A percentile compares a stretch with the other conserved stretches of the same genome.
Conservation (phyloP, 139 green algal genomes). For the Spirogloea muscicola region DNA sequence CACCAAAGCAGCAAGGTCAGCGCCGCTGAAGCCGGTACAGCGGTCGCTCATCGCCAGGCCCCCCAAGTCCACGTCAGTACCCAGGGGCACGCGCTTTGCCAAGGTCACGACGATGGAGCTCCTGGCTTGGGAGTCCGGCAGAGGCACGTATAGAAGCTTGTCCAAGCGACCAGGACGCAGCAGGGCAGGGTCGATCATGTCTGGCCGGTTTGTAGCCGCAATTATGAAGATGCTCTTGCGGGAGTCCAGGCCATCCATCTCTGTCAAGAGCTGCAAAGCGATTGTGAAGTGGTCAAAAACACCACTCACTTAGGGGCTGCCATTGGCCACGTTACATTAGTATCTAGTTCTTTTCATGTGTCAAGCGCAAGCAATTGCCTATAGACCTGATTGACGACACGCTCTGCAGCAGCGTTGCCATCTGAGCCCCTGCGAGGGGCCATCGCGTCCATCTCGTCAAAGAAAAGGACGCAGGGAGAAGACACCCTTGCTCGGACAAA, state of each 20-base stretch:
- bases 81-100: constrained; percentile 64
- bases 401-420: constrained; percentile 56
- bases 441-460: constrained; percentile 95
- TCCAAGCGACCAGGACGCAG: constrained; percentile 81
- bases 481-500: constrained; percentile 86
- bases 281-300: too few species aligned
- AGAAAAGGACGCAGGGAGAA: constrained; percentile 96
- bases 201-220: constrained; percentile 87
- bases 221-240: constrained; percentile 55
- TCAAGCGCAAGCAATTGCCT: too few species aligned
- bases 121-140: constrained; percentile 73
- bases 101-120: constrained; percentile 70
- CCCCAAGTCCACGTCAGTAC: constrained; percentile 62
- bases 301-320: too few species aligned
- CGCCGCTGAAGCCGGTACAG: constrained; percentile 62
- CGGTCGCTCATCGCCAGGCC: not conserved
- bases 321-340: too few species aligned
- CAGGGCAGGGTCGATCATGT: constrained; percentile 98
- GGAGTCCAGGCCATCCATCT: constrained; percentile 80
- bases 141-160: constrained; percentile 90
- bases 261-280: constrained; percentile 77
- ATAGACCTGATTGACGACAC: constrained; percentile 80
- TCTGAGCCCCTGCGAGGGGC: constrained; percentile 76
- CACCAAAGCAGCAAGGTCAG: constrained; percentile 90
- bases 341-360: too few species aligned